These are phyloP conservation scores for Blastocladiella britannica DNA, from an alignment of 192 early-diverging fungal genomes.

Conservation along the genomic window DNA sequence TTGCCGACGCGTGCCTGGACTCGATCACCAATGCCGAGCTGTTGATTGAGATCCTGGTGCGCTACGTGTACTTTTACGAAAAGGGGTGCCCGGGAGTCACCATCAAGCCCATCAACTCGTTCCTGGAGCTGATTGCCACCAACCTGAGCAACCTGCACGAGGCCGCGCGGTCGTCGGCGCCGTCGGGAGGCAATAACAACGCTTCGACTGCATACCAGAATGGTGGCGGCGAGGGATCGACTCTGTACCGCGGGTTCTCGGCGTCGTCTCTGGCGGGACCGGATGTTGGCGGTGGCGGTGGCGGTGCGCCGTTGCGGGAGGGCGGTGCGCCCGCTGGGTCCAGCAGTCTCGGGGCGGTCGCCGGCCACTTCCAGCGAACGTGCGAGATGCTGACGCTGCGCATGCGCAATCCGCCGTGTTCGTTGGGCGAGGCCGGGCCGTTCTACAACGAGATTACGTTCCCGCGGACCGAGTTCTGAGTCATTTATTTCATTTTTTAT, in stretches of 20 bases:
- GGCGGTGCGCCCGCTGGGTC: not conserved
- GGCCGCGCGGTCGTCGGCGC: no score
- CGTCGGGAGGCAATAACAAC: no score
- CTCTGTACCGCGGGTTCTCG: not conserved
- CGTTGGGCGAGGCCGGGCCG: not conserved
- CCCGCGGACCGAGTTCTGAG: not conserved
- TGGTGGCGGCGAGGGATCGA: not conserved
- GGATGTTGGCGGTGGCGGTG: not conserved
- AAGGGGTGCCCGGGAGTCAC: constrained; percentile 76
- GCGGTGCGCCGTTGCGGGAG: not conserved
- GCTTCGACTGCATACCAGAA: not conserved
- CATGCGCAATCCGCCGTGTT: not conserved
- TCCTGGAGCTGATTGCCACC: constrained; percentile 85
- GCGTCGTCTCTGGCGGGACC: not conserved
- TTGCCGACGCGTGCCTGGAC: constrained; percentile 87
- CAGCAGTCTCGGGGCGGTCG: not conserved
- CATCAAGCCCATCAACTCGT: constrained; percentile 75
- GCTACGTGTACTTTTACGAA: constrained; percentile 90
- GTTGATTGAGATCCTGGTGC: constrained; percentile 93
- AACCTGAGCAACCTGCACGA: constrained; percentile 18
- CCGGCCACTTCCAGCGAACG: not conserved
- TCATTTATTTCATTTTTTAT: no score
- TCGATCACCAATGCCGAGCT: constrained; percentile 67
- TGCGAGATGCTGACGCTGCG: not conserved
- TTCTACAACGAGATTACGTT: not conserved